Conservation (phyloP, 2,329 filamentous ascomycete species). For the Exophiala xenobiotica region DNA sequence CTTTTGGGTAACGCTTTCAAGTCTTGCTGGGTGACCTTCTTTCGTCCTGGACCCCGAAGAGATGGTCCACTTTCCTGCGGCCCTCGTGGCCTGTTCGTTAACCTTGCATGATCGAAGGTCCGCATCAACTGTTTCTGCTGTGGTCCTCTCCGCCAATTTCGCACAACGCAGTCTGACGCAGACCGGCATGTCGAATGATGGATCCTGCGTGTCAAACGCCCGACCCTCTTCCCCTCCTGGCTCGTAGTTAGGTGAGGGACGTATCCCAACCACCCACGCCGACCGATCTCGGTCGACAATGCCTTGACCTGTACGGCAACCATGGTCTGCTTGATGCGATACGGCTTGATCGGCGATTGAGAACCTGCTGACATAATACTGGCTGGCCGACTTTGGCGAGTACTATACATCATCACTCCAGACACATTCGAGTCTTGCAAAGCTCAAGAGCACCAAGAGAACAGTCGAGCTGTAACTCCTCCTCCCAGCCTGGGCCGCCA, state of each 20-base stretch:
- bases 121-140: not conserved
- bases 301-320: not conserved
- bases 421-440: not conserved
- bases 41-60: not conserved
- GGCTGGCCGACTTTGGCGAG: not conserved
- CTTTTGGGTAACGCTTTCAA: not conserved
- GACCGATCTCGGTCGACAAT: not conserved
- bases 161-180: not conserved
- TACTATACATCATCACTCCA: not conserved
- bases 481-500: not conserved
- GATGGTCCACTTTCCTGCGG: not conserved
- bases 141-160: not conserved
- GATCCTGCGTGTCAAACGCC: not conserved
- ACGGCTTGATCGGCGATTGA: not conserved
- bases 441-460: not conserved
- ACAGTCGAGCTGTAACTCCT: not conserved
- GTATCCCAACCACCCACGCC: not conserved
- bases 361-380: constrained; percentile 6
- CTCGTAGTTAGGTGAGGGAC: not conserved
- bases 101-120: not conserved
- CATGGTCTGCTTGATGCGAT: not conserved
- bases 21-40: not conserved
- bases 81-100: not conserved
- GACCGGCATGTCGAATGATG: not conserved
- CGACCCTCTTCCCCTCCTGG: not conserved